phyloP scores from a whole-genome alignment of 2,329 filamentous ascomycete species.

The Bipolaris gigantea region DNA sequence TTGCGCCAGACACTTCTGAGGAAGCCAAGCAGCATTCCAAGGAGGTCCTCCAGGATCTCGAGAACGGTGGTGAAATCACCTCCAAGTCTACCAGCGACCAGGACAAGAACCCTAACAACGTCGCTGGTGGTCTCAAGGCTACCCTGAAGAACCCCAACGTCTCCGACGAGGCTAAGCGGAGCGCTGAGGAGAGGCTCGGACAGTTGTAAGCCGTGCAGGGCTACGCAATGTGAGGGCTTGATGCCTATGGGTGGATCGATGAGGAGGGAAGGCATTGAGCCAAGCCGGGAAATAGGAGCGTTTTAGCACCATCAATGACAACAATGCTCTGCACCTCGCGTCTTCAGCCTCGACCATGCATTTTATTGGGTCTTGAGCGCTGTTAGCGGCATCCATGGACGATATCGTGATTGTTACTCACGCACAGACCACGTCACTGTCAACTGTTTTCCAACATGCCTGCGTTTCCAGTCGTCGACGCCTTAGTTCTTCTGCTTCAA shows the following conservation, averaged over 20 bases:
- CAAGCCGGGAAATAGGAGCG: neutral
- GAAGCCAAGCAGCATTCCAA: constrained; percentile 60
- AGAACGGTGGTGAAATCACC: constrained; percentile 48
- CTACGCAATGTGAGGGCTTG: neutral
- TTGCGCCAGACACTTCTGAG: constrained; percentile 51
- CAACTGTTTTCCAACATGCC: neutral
- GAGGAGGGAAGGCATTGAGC: neutral
- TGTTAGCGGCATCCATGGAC: neutral
- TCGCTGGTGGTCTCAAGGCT: constrained; percentile 44
- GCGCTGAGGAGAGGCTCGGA: constrained; percentile 56
- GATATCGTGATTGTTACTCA: neutral
- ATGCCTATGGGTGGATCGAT: neutral
- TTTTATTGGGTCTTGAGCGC: neutral
- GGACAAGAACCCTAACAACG: constrained; percentile 59
- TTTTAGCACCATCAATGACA: neutral
- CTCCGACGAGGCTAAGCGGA: constrained; percentile 59
- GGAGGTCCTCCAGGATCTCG: constrained; percentile 56
- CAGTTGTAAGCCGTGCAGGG: constrained; percentile 20
- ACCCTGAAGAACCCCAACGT: constrained; percentile 61
- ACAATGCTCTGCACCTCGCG: neutral
- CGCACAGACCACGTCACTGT: neutral
- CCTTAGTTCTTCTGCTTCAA: constrained; percentile 37
- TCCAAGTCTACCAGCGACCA: constrained; percentile 10
- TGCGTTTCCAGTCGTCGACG: neutral
- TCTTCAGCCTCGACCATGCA: neutral